Evolutionary conservation across 1,139 yeast genomes (phyloP).

Genomic region (Chernovozyma sophiae-reginae): DNA sequence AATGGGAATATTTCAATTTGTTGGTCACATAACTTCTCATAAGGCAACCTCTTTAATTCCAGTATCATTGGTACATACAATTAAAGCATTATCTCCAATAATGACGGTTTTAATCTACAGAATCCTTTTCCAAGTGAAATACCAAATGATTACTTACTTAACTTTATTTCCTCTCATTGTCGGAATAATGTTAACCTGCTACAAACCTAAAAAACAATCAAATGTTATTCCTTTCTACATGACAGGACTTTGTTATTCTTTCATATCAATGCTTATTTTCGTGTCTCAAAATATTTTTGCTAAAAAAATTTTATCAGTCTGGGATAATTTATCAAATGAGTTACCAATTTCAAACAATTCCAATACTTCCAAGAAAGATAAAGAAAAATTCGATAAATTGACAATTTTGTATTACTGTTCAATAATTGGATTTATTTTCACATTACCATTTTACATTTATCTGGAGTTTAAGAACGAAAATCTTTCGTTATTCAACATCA

Average conservation of each 20-base stretch:
- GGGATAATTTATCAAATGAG: conserved; percentile 13
- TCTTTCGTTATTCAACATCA: conserved; percentile 33
- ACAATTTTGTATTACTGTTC: conserved; percentile 84
- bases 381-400: conserved; percentile 67
- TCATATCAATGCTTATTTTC: conserved; percentile 77
- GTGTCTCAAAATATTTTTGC: conserved; percentile 92
- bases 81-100: conserved; percentile 85
- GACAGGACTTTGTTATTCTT: conserved; percentile 70
- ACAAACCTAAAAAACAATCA: conserved; percentile 29
- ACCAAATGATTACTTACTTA: conserved; percentile 63
- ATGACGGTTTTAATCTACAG: conserved; percentile 82
- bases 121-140: conserved; percentile 51
- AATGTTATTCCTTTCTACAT: conserved; percentile 31
- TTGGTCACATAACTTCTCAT: conserved; percentile 87
- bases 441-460: conserved; percentile 72
- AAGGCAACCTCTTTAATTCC: conserved; percentile 86
- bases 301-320: conserved; percentile 65
- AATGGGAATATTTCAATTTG: conserved; percentile 88
- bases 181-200: conserved; percentile 86
- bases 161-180: conserved; percentile 71
- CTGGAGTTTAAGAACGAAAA: conserved; percentile 50
- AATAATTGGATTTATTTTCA: conserved; percentile 68
- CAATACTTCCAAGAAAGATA: conserved; percentile 12
- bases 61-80: conserved; percentile 86
- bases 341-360: conserved; percentile 18